A percentile compares a stretch with the other conserved stretches of the same genome.
phyloP scores from a whole-genome alignment of 2,329 filamentous ascomycete species.

The Cyanodermella asteris region DNA sequence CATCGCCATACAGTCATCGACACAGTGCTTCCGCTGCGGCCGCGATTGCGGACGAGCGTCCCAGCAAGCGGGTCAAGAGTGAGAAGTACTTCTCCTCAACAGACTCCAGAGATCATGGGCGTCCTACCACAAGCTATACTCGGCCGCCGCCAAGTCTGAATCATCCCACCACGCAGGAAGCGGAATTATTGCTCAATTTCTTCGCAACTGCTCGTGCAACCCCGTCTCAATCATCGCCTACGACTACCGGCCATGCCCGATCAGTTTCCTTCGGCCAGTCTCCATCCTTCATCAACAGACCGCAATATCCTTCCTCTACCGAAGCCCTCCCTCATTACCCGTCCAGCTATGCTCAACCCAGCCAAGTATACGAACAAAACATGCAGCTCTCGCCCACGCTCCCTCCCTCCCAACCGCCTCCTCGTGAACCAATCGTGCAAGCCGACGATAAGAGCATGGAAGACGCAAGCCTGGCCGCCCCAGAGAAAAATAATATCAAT shows the following conservation, averaged over 20 bases:
- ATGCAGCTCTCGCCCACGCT: no score
- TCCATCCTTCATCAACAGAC: neutral
- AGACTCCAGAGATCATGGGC: conserved; percentile 11
- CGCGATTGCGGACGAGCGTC: conserved; percentile 21
- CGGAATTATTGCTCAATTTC: conserved; percentile 20
- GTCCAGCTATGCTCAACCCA: no score
- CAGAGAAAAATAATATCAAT: no score
- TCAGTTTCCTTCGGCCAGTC: conserved; percentile 1
- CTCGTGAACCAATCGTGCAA: no score
- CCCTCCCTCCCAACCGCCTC: no score
- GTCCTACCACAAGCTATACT: conserved; percentile 14
- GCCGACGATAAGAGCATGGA: no score
- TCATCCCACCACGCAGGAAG: conserved; percentile 26
- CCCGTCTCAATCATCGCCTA: neutral
- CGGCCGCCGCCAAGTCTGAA: conserved; percentile 13
- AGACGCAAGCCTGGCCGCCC: no score
- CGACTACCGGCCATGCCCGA: conserved; percentile 1
- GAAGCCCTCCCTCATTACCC: no score
- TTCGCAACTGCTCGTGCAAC: conserved; percentile 1
- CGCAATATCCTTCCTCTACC: no score
- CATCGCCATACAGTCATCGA: conserved; percentile 12
- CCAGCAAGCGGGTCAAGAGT: conserved; percentile 38
- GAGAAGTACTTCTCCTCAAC: conserved; percentile 27
- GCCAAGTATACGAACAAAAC: neutral
- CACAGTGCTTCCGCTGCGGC: conserved; percentile 12